Base-by-base conservation (phyloP, 1,139 yeast species). In the Groenewaldozyma sp. region DNA sequence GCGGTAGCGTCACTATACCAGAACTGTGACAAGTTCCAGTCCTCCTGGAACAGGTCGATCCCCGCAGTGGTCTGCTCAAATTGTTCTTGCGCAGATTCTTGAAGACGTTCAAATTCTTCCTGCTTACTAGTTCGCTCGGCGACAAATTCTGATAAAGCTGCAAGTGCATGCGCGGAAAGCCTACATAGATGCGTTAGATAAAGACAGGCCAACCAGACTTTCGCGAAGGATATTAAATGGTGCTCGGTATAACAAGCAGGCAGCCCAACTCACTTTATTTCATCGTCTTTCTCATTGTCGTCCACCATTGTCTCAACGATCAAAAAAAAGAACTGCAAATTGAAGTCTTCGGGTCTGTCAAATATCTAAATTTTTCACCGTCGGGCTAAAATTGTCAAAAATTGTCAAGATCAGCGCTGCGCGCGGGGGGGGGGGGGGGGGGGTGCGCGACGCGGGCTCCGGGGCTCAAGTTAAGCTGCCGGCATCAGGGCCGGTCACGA, bases 21-120 rank as follows among this genome's bases (percentile, higher is more conserved):
- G 61, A 87, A 87, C 58, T 87, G 96, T 0, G 95, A 83, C 31
- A 87, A 67, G 53, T 83, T 93, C 96, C 96, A 87, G 61, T 87
- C 94, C 60, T 87, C 95, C 55, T 81, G 71, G 60, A 87, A 87
- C 27, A 73, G 65, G 36, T 74, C 78, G 60, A 82, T 82, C 21
- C 75, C 73, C 28, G 33, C 13, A 36, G 45, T 35, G 13, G 29
- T 34, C 28, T 52, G 52, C 20, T 54, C 72, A 47, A 67, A 73
- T 28, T 67, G 67, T 31, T 67, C 66, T 51, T 83, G 84, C 1
- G 94, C 83, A 36, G 68, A 67, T 37, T 68, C 61, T 47, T 71
- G 69, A 36, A 87, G 61, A 42, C 70, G 62, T 33, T 70, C 72
- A 55, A 87, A 84, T 44, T 74, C 70, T 45, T 76, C 74, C 16